Base-by-base conservation (phyloP, 2,329 filamentous ascomycete genomes). In the Ophiostoma sp. region DNA sequence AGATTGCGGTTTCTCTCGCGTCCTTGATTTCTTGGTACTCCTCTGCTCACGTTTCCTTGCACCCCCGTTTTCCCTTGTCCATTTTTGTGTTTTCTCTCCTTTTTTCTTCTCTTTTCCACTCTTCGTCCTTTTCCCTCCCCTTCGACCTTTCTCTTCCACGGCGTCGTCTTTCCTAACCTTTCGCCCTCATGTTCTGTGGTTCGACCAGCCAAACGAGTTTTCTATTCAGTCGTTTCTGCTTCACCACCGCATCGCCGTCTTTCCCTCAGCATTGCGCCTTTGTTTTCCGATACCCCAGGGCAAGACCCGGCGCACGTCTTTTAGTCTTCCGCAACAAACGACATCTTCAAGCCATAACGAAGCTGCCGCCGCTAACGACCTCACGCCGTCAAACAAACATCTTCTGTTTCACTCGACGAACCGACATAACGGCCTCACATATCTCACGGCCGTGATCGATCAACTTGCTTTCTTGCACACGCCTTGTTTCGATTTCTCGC, bases 1-100 rank as follows among this genome's bases (percentile, higher is more conserved):
- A 70, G 66, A 73, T 73, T 73, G 45, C 71, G 28, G 31, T 52
- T 69, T 71, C 36, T 70, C 63, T 70, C 42, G 28, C 63, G 11
- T 64, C n/a, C 52, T 69, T 68, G 42, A 31, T 31, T 68, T 63
- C n/a, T 64, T 55, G 31, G 22, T 63, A 31, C 69, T 64, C 64
- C 19, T 69, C 45, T 69, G 52, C 45, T 63, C n/a, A 59, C 68
- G 52, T 66, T 71, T 55, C 33, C 57, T 52, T 69, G n/a, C 31
- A 17, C n/a, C 31, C 45, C 45, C 19, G 22, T 69, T 70, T 42
- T 52, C 33, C 70, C 19, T 22, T 72, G 28, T 36, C 19, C 63
- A 17, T 68, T 36, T 48, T 45, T 59, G 59, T 61, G 31, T 61
- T 12, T 55, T 63, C 48, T 50, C 48, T 25, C 15, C 39, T 68